Percentiles rank a stretch among this genome's conserved stretches.
Conservation (phyloP, 2,329 filamentous ascomycete species). For the Microsporum ferrugineum region DNA sequence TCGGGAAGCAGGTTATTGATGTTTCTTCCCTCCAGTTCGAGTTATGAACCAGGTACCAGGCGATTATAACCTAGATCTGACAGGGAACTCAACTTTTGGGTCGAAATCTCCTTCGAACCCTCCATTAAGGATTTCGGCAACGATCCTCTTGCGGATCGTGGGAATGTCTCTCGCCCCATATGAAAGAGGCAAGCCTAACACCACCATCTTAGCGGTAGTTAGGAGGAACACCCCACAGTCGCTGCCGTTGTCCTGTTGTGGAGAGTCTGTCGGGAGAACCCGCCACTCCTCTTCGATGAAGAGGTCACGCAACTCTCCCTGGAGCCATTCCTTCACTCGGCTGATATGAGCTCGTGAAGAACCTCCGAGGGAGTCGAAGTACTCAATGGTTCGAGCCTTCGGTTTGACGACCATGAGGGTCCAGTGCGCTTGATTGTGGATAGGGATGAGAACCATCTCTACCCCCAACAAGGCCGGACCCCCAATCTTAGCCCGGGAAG, state of each 20-base stretch:
- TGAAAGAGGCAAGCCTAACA: slow-evolving; percentile 32
- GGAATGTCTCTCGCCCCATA: slow-evolving; percentile 32
- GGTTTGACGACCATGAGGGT: slow-evolving; percentile 39
- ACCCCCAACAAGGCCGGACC: slow-evolving; percentile 34
- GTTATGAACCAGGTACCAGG: slow-evolving; percentile 5
- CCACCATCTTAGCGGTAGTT: slow-evolving; percentile 39
- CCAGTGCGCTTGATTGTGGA: slow-evolving; percentile 39
- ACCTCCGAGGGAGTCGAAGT: slow-evolving; percentile 38
- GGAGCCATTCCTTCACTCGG: slow-evolving; percentile 33
- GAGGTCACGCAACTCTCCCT: slow-evolving; percentile 29
- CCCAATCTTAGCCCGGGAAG: slow-evolving; percentile 37
- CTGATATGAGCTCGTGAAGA: slow-evolving; percentile 24
- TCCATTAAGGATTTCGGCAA: slow-evolving; percentile 38
- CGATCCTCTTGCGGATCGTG: slow-evolving; percentile 35
- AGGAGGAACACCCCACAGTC: slow-evolving; percentile 43
- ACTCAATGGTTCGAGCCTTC: slow-evolving; percentile 32
- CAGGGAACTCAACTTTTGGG: slow-evolving; percentile 12
- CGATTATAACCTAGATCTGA: slow-evolving; percentile 12
- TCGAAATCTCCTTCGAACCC: slow-evolving; percentile 35
- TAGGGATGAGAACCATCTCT: slow-evolving; percentile 38
- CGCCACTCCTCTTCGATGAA: slow-evolving; percentile 37
- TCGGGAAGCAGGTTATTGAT: neutral
- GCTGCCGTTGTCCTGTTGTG: slow-evolving; percentile 36
- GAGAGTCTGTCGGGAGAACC: slow-evolving; percentile 29
- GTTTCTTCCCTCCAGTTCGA: neutral